phyloP scores from a whole-genome alignment of 768 basidiomycete genomes.

The Trametes villosa region DNA sequence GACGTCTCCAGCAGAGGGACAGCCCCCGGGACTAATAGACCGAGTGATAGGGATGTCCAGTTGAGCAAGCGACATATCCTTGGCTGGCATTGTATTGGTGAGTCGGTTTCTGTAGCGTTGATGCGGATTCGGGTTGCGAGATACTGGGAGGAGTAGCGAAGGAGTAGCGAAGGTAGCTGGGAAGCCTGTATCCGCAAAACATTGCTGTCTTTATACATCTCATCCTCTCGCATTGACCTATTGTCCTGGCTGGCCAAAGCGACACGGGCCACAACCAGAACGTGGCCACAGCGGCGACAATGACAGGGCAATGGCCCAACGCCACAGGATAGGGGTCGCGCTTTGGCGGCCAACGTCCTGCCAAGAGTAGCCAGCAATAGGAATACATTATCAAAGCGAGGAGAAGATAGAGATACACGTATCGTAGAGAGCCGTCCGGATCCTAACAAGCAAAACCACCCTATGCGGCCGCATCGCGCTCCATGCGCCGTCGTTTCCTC shows the following conservation, averaged over 20 bases:
- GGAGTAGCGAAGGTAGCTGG: conserved; percentile 1
- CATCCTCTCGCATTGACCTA: not conserved
- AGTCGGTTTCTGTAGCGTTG: not conserved
- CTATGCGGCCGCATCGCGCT: conserved; percentile 42
- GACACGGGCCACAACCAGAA: conserved; percentile 4
- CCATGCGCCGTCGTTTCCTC: conserved; percentile 81
- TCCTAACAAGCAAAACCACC: conserved; percentile 1
- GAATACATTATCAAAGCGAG: conserved; percentile 14
- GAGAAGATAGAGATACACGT: conserved; percentile 25
- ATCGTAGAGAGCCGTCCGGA: conserved; percentile 20
- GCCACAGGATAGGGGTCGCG: not conserved
- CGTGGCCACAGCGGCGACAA: conserved; percentile 13
- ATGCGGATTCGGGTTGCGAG: not conserved
- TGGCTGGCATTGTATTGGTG: conserved; percentile 14
- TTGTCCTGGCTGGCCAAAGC: conserved; percentile 17
- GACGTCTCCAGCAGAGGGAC: conserved; percentile 15
- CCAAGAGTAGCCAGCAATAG: conserved; percentile 6
- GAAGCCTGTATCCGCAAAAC: not conserved
- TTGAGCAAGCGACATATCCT: conserved; percentile 3
- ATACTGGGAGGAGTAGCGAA: not conserved
- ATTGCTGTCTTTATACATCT: conserved; percentile 10
- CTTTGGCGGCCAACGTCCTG: conserved; percentile 3
- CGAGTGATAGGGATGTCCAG: conserved; percentile 13
- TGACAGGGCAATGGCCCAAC: not conserved
- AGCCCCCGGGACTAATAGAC: conserved; percentile 21